Percentiles rank a stretch among this genome's conserved stretches.
Evolutionary conservation across 305 asterid genomes (phyloP).

Genomic region (Caryopteris hybrid): DNA sequence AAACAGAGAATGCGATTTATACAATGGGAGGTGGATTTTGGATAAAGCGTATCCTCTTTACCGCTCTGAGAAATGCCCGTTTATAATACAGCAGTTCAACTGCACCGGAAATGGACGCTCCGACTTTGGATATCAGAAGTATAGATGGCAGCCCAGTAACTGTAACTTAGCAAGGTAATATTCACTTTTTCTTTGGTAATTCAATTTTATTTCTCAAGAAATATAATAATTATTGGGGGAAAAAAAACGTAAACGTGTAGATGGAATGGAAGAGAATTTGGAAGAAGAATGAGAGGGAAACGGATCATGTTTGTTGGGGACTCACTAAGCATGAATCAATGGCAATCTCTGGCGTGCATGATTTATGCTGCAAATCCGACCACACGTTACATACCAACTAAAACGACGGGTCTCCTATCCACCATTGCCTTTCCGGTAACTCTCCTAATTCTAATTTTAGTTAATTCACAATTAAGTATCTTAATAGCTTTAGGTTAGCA

Average conservation of each 20-base stretch:
- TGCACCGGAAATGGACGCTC: slow-evolving; percentile 31
- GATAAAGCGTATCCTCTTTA: slow-evolving; percentile 30
- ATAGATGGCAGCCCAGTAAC: slow-evolving; percentile 26
- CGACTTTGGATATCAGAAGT: slow-evolving; percentile 20
- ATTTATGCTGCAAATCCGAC: slow-evolving; percentile 20
- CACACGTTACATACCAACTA: background rate
- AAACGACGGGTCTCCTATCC: slow-evolving; percentile 16
- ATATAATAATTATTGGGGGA: too few relatives aligned
- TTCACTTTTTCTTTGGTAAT: background rate
- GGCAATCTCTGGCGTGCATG: slow-evolving; percentile 38
- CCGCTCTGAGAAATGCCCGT: slow-evolving; percentile 18
- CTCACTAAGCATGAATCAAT: slow-evolving; percentile 39
- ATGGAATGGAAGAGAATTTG: slow-evolving; percentile 22
- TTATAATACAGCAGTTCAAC: slow-evolving; percentile 20
- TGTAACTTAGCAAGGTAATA: slow-evolving; percentile 23
- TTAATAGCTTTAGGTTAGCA: too few relatives aligned
- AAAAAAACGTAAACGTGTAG: background rate
- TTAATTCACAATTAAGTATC: too few relatives aligned
- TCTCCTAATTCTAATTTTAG: too few relatives aligned
- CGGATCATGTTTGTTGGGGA: slow-evolving; percentile 40
- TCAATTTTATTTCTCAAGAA: too few relatives aligned
- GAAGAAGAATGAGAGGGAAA: slow-evolving; percentile 18
- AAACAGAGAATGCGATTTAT: slow-evolving; percentile 12
- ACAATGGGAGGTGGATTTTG: slow-evolving; percentile 26
- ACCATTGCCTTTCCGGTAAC: slow-evolving; percentile 26